Evolutionary conservation across 2,329 filamentous ascomycete species (phyloP), one percentile per base, ranked within the genome.

Genomic region (Sordariomycetes sp.): DNA sequence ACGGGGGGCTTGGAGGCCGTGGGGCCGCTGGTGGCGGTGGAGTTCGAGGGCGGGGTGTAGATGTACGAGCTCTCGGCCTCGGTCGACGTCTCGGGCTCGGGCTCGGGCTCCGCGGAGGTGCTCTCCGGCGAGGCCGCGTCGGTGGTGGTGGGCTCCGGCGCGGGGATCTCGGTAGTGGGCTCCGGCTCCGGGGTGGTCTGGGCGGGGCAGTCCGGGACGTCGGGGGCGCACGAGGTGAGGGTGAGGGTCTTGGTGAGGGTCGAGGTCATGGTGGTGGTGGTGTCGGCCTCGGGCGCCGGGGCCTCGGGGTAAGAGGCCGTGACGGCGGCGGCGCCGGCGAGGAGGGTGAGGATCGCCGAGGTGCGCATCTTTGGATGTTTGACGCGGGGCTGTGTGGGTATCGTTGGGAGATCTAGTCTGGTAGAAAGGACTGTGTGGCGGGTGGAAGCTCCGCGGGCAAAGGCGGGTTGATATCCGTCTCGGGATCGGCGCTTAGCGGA

Each of bases 221-320:
- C 60, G 35, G 59, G 28, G 28, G 52, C 57, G 57, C 60, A 61
- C 34, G 59, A 60, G 20, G 60, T 61, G 22, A 61, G 57, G 24
- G 60, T 61, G 53, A 61, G 42, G 24, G 56, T 57, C 51, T 53
- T 35, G 56, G 60, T 61, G 56, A 59, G 59, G 55, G 55, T 60
- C 52, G 58, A 51, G 54, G 60, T 61, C 22, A 57, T 59, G 50
- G 60, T 60, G 48, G 57, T 57, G 36, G 60, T 60, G 28, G 28
- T 32, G 28, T 32, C 28, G 28, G 28, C 52, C 34, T 24, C 58
- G 45, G 55, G 45, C 5, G 17, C 36, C 36, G 36, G 17, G 36
- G n/a, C 39, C 48, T 55, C 55, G 56, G 52, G 20, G 52, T n/a
- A 52, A 35, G 57, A 55, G 22, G 57, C 48, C 24, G 28, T 39